These are phyloP conservation scores for Monosporozyma aerobia DNA, from an alignment of 805 yeast genomes.

Conservation along the genomic window DNA sequence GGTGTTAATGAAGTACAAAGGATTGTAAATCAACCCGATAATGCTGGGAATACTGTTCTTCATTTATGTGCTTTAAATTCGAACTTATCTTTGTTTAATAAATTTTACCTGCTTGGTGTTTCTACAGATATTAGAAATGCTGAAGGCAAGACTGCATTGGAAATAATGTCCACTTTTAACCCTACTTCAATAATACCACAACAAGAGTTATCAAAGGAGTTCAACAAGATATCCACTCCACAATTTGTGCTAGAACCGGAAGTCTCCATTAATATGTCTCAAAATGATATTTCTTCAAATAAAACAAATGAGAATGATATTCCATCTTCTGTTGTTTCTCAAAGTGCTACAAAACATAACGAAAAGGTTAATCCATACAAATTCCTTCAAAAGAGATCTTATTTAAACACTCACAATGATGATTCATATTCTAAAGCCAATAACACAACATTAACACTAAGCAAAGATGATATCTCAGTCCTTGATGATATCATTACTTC, in stretches of 20 bases:
- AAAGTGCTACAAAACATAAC: neutral
- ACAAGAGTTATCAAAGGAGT: neutral
- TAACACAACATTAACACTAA: conserved; percentile 4
- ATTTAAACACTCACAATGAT: neutral
- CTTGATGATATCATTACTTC: conserved; percentile 21
- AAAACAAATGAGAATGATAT: neutral
- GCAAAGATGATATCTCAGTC: conserved; percentile 17
- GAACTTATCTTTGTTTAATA: conserved; percentile 26
- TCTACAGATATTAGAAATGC: conserved; percentile 24
- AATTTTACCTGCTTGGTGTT: conserved; percentile 26
- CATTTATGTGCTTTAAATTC: conserved; percentile 52
- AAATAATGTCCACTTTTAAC: conserved; percentile 8
- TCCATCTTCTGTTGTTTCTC: neutral
- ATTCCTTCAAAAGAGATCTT: neutral
- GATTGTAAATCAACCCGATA: conserved; percentile 67
- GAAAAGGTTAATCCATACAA: neutral
- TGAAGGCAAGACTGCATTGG: conserved; percentile 23
- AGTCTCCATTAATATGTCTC: neutral
- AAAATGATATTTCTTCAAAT: neutral
- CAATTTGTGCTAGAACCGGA: neutral
- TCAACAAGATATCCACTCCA: neutral
- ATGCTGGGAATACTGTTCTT: conserved; percentile 75
- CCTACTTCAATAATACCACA: conserved; percentile 10
- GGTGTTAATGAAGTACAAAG: conserved; percentile 42
- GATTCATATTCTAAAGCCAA: neutral